Evolutionary conservation across 768 basidiomycete species (phyloP).

Genomic region (Boletus rubroflammeus): DNA sequence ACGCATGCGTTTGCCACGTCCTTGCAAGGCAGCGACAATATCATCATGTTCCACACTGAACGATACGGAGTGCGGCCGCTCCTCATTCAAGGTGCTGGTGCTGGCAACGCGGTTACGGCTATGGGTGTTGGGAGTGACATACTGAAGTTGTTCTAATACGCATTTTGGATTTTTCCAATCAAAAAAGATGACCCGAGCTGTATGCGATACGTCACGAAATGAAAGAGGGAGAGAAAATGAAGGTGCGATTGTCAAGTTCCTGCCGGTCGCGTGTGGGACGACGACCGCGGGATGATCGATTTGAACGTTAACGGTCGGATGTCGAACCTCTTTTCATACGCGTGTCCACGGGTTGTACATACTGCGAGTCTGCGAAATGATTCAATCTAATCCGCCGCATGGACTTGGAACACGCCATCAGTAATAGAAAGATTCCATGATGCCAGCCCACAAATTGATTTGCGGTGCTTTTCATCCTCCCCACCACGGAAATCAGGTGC

Average conservation of each 20-base stretch:
- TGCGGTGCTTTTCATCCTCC: not conserved
- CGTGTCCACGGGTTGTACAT: not conserved
- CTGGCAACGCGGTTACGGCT: slow-evolving; percentile 96
- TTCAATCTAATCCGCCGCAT: not conserved
- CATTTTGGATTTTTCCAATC: not conserved
- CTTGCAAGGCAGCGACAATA: slow-evolving; percentile 95
- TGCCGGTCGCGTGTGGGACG: slow-evolving; percentile 1
- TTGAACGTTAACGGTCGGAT: not conserved
- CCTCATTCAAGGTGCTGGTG: slow-evolving; percentile 93
- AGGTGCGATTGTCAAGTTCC: not conserved
- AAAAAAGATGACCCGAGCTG: slow-evolving; percentile 1
- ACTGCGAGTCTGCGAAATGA: not conserved
- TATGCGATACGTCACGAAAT: slow-evolving; percentile 1
- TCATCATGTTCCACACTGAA: slow-evolving; percentile 95
- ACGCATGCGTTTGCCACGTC: slow-evolving; percentile 95
- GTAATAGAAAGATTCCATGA: not conserved
- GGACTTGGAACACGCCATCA: not conserved
- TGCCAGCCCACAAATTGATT: not conserved
- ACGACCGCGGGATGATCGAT: not conserved
- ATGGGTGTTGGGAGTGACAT: slow-evolving; percentile 96
- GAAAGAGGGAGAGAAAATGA: not conserved
- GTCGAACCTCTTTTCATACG: slow-evolving; percentile 2
- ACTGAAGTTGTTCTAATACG: slow-evolving; percentile 46
- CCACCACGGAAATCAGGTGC: not conserved
- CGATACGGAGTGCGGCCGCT: slow-evolving; percentile 86